Evolutionary conservation across 2,329 filamentous ascomycete genomes (phyloP).

Genomic region (Diplocarpon mali): DNA sequence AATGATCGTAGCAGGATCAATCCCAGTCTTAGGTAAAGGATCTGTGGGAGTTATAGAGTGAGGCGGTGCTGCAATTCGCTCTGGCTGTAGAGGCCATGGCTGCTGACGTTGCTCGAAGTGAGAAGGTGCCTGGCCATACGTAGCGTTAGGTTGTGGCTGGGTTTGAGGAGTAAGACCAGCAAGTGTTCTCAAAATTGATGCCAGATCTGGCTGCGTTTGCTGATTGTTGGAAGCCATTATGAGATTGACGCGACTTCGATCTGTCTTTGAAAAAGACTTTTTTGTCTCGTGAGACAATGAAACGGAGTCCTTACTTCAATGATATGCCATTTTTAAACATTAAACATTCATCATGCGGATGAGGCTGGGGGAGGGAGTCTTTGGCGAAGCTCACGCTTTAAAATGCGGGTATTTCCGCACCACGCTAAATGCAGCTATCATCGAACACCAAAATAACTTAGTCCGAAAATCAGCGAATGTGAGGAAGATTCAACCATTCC

Average conservation of each 20-base stretch:
- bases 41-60: slow-evolving; percentile 8
- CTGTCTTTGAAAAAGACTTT: not conserved
- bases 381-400: not conserved
- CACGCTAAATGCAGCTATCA: slow-evolving; percentile 15
- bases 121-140: slow-evolving; percentile 5
- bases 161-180: slow-evolving; percentile 20
- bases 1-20: slow-evolving; percentile 36
- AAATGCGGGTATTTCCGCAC: slow-evolving; percentile 13
- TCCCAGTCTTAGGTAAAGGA: slow-evolving; percentile 9
- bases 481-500: slow-evolving; percentile 11
- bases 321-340: too few relatives aligned
- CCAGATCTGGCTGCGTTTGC: slow-evolving; percentile 22
- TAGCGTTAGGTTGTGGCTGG: slow-evolving; percentile 5
- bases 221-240: slow-evolving; percentile 19
- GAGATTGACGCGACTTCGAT: not conserved
- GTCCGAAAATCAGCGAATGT: slow-evolving; percentile 11
- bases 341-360: too few relatives aligned
- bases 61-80: not conserved
- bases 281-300: too few relatives aligned
- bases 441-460: slow-evolving; percentile 18
- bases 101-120: slow-evolving; percentile 2
- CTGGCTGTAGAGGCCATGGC: not conserved
- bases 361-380: not conserved
- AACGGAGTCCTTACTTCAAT: too few relatives aligned
- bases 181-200: slow-evolving; percentile 25